Base-by-base conservation (phyloP, 2,329 filamentous ascomycete species). In the Venturia pyrina region DNA sequence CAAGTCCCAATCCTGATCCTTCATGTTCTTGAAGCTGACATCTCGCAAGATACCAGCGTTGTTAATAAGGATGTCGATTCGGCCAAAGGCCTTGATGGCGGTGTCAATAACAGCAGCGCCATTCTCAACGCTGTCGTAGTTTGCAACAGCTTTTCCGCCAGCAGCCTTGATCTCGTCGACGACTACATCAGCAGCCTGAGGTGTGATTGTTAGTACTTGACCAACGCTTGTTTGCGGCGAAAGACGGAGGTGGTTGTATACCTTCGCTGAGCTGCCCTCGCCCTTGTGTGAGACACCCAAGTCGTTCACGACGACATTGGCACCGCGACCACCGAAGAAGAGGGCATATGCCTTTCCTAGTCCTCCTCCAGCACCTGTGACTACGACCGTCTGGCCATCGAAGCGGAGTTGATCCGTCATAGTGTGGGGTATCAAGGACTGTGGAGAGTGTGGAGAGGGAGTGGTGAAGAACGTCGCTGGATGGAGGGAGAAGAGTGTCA, bases 11-110 rank as follows among this genome's bases (percentile, higher is more conserved):
- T 99, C 95, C 75, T 89, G 80, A 77, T 99, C 95, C 78, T 89
- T 95, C 86, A 98, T 96, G 81, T 98, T 98, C 85, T 96, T 96
- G 83, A 99, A 98, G 84, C 90, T 93, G 75, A 98, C 78, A 80
- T 98, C 93, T 68, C 93, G 89, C 68, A 96, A 84, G 75, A 98
- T 98, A 74, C 95, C 93, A 68, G 95, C 95, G 76, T 98, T 99
- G 85, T 99, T 99, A 80, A 99, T 89, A 72, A 99, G 87, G 69
- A 99, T 82, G 77, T 99, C 93, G 78, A 99, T 86, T 73, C 93
- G 90, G 71, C 93, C 90, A 75, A 88, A 95, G 66, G 81, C 82
- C 77, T 90, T 81, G 75, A 95, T 89, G 72, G 90, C 90, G 32
- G 90, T 93, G 70, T 93, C 88, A 79, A 99, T 96, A 77, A 99